Evolutionary conservation across 1,284 basidiomycete genomes (phyloP).

Genomic region (Pulveroboletus sp.): DNA sequence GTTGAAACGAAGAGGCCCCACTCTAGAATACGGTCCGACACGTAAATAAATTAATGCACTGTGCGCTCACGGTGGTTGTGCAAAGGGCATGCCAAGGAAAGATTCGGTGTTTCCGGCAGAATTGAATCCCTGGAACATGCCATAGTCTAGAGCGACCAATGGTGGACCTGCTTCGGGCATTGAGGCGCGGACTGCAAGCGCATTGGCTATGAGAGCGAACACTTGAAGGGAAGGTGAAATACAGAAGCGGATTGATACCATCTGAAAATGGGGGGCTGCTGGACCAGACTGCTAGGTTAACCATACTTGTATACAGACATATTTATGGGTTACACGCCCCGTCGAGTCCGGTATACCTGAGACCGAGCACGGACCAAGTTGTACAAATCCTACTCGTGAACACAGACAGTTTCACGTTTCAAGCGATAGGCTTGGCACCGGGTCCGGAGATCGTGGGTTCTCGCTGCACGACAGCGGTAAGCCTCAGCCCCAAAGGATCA

Average conservation of each 20-base stretch:
- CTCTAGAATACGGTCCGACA: not conserved
- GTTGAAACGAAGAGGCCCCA: conserved; percentile 22
- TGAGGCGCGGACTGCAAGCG: not conserved
- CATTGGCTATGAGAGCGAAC: not conserved
- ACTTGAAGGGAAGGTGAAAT: not conserved
- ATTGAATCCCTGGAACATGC: conserved; percentile 20
- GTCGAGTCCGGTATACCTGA: too few relatives aligned
- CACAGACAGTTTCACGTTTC: too few relatives aligned
- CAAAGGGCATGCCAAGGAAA: conserved; percentile 25
- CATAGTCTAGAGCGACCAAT: conserved; percentile 21
- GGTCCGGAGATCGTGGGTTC: too few relatives aligned
- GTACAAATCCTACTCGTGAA: too few relatives aligned
- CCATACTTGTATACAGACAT: too few relatives aligned
- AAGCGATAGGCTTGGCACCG: too few relatives aligned
- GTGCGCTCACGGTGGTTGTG: conserved; percentile 21
- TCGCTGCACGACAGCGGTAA: too few relatives aligned
- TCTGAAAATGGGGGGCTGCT: too few relatives aligned
- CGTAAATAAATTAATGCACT: fast-evolving
- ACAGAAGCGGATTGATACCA: not conserved
- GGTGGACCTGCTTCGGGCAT: conserved; percentile 1
- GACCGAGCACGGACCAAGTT: too few relatives aligned
- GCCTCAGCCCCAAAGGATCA: too few relatives aligned
- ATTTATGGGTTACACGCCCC: too few relatives aligned
- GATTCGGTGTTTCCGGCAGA: conserved; percentile 21
- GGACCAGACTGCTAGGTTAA: too few relatives aligned